Conservation (phyloP, 768 basidiomycete genomes). For the Hysterangium stoloniferum region DNA sequence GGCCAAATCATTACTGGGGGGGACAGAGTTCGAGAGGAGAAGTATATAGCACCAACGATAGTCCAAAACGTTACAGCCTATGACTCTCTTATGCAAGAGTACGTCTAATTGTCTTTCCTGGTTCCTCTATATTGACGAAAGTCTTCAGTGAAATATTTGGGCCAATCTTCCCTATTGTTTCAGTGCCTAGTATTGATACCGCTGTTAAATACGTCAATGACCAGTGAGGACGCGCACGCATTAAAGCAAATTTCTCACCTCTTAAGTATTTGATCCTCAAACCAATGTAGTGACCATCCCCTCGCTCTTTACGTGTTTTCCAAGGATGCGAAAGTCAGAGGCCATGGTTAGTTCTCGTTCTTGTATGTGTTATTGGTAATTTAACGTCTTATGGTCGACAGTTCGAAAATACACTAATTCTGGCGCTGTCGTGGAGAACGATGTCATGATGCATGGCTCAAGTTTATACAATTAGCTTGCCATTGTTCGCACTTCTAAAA, state of each 20-base stretch:
- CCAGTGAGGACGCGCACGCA: slow-evolving; percentile 12
- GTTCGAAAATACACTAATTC: slow-evolving; percentile 20
- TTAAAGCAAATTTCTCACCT: too few species aligned
- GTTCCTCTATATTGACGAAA: neutral
- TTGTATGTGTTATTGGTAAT: neutral
- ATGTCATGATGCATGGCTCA: slow-evolving; percentile 16
- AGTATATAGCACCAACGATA: slow-evolving; percentile 52
- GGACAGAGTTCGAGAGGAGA: slow-evolving; percentile 29
- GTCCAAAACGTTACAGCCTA: slow-evolving; percentile 43
- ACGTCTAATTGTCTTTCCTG: neutral
- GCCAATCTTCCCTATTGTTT: slow-evolving; percentile 26
- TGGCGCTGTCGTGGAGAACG: slow-evolving; percentile 22
- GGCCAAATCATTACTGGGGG: slow-evolving; percentile 44
- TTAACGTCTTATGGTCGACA: slow-evolving; percentile 7
- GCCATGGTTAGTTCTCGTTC: slow-evolving; percentile 16
- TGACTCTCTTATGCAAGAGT: slow-evolving; percentile 47
- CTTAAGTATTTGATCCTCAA: neutral
- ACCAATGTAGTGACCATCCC: slow-evolving; percentile 40
- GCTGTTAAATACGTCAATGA: slow-evolving; percentile 18
- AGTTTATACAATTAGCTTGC: slow-evolving; percentile 10
- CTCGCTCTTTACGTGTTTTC: slow-evolving; percentile 62
- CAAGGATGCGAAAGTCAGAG: slow-evolving; percentile 29
- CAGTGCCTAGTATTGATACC: slow-evolving; percentile 15
- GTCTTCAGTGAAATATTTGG: slow-evolving; percentile 29
- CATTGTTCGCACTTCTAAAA: neutral